Percentiles rank a stretch among this genome's conserved stretches.
Conservation (phyloP, 2,329 filamentous ascomycete species). For the Grosmannia huntii region DNA sequence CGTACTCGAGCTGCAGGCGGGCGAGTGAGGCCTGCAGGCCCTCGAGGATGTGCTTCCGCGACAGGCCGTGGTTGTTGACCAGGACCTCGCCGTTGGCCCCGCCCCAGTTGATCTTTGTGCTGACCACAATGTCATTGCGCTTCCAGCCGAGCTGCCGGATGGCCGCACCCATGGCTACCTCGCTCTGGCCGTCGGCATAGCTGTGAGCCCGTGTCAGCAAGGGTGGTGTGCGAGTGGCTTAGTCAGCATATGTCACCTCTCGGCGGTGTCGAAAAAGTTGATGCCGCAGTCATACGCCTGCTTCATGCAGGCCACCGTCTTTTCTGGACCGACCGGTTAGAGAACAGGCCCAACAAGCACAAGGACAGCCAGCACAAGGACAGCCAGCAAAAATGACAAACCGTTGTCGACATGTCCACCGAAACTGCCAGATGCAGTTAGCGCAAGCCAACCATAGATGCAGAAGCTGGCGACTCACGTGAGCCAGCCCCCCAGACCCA, state of each 20-base stretch:
- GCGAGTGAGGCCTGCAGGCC: conserved; percentile 43
- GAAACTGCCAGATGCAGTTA: conserved; percentile 10
- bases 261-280: conserved; percentile 52
- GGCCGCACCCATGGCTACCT: conserved; percentile 38
- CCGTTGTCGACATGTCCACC: conserved; percentile 20
- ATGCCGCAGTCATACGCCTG: conserved; percentile 46
- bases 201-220: conserved; percentile 24
- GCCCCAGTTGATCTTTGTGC: conserved; percentile 54
- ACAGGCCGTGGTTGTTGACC: conserved; percentile 36
- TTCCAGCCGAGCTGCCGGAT: conserved; percentile 40
- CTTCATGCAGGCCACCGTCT: conserved; percentile 48
- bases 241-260: conserved; percentile 19
- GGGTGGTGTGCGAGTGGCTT: too few relatives aligned
- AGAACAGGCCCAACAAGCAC: neutral
- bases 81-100: conserved; percentile 43
- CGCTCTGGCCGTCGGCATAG: conserved; percentile 35
- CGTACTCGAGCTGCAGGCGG: conserved; percentile 51
- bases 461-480: conserved; percentile 31
- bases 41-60: conserved; percentile 40
- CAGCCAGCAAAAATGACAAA: too few relatives aligned
- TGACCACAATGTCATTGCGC: conserved; percentile 40
- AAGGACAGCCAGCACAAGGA: neutral
- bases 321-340: conserved; percentile 26
- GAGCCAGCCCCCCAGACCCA: conserved; percentile 46
- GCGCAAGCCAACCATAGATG: neutral